Evolutionary conservation across 306 rosid genomes (phyloP).

Genomic region (Dalbergia cultrata): DNA sequence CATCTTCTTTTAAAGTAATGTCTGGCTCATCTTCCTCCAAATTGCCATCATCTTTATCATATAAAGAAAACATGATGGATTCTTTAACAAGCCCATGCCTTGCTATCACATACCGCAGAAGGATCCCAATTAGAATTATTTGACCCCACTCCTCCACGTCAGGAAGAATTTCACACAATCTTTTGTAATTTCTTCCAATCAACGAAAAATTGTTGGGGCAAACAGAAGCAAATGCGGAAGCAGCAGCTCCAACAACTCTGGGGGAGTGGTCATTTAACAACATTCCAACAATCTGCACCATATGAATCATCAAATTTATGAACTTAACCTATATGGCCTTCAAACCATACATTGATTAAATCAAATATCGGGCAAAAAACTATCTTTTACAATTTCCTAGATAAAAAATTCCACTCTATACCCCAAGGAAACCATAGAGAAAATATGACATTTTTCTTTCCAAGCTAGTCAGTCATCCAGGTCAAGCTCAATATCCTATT

Average conservation of each 20-base stretch:
- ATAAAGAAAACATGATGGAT: slow-evolving; percentile 77
- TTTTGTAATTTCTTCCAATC: slow-evolving; percentile 74
- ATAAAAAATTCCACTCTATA: slow-evolving; percentile 29
- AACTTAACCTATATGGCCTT: slow-evolving; percentile 35
- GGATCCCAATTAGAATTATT: slow-evolving; percentile 84
- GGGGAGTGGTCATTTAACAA: slow-evolving; percentile 87
- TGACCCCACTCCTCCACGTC: slow-evolving; percentile 99
- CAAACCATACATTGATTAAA: slow-evolving; percentile 21
- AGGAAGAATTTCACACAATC: slow-evolving; percentile 89
- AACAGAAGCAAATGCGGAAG: slow-evolving; percentile 90
- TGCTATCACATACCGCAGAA: slow-evolving; percentile 84
- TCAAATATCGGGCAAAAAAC: slow-evolving; percentile 36
- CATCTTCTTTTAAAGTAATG: slow-evolving; percentile 55
- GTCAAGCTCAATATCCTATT: neutral
- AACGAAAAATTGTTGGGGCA: slow-evolving; percentile 86
- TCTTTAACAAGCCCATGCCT: slow-evolving; percentile 87
- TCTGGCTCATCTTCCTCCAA: slow-evolving; percentile 54
- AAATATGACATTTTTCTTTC: neutral
- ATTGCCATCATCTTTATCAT: slow-evolving; percentile 43
- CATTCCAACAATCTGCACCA: slow-evolving; percentile 78
- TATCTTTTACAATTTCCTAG: slow-evolving; percentile 25
- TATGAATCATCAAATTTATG: slow-evolving; percentile 21
- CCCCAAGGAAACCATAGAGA: slow-evolving; percentile 31
- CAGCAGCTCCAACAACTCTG: slow-evolving; percentile 95
- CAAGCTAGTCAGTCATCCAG: slow-evolving; percentile 6